Base-by-base conservation (phyloP, 176 grass and related monocot species). In the Avena insularis region DNA sequence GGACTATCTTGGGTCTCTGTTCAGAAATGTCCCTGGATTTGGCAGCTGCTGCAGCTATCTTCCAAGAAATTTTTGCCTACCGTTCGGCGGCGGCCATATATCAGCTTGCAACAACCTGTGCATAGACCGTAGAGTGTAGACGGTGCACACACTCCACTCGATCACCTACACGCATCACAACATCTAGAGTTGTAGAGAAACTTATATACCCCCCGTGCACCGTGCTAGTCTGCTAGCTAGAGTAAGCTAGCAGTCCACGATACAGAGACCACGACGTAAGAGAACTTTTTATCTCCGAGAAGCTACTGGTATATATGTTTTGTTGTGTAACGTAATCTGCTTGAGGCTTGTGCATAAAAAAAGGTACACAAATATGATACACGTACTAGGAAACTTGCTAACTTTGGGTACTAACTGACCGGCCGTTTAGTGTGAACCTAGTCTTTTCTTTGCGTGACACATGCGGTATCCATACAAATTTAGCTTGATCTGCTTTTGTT, bases 361-460 rank as follows among this genome's bases (percentile, higher is more conserved):
- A 43, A 43, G 40, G 6, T 40, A 40, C 40, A 43, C 40, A 43
- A 43, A 43, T 1, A 43, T 43, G 38, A 40, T 6, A 43, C 5
- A 40, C 31, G 38, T 43, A 43, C 40, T 43, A 43, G 40, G 6
- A 43, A 58, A 70, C 23, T 49, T 65, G 21, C 13, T 66, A 14
- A 47, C 40, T 46, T 85, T 9, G 60, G 60, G 36, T 15, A 43
- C 66, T 66, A 53, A 21, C 14, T 20, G 21, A 40, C 16, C 55
- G 56, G 3, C 17, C 23, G n/a, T 75, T 53, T 76, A 48, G 43
- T 84, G 25, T 40, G 81, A 51, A 64, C 38, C n/a, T 29, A 75
- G 12, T 11, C 12, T 75, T 47, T 20, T 20, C 70, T 17, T 38
- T 70, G 16, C 35, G 5, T 68, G 29, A 8, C 5, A 5, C 17